phyloP scores from a whole-genome alignment of 2,329 filamentous ascomycete species.

The Teratosphaeria destructans region DNA sequence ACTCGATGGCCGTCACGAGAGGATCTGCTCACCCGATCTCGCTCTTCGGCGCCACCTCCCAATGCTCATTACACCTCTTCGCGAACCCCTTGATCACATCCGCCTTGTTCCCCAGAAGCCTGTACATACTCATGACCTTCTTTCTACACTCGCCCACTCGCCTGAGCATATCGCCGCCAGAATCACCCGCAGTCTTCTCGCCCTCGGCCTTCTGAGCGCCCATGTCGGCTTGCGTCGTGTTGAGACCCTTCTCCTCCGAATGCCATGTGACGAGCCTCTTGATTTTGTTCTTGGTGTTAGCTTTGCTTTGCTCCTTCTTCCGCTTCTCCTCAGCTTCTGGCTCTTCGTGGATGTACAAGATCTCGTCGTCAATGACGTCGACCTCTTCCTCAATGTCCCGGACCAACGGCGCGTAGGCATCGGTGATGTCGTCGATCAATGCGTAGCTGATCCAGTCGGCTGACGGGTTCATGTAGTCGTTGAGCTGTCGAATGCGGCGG shows the following conservation, averaged over 20 bases:
- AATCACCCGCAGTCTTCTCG: slow-evolving; percentile 32
- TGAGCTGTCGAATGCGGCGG: slow-evolving; percentile 80
- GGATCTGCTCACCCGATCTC: slow-evolving; percentile 61
- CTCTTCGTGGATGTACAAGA: slow-evolving; percentile 65
- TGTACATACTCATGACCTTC: slow-evolving; percentile 92
- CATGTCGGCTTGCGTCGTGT: slow-evolving; percentile 15
- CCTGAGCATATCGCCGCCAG: slow-evolving; percentile 72
- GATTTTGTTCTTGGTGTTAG: slow-evolving; percentile 9
- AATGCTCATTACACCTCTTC: slow-evolving; percentile 95
- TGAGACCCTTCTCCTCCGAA: neutral
- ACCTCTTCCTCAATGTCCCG: slow-evolving; percentile 91
- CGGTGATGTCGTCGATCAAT: slow-evolving; percentile 95
- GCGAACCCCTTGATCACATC: slow-evolving; percentile 99
- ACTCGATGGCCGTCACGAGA: neutral
- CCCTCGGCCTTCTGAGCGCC: slow-evolving; percentile 19
- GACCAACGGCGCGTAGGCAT: slow-evolving; percentile 87
- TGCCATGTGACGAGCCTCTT: neutral
- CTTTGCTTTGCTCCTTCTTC: slow-evolving; percentile 27
- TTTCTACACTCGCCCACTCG: slow-evolving; percentile 90
- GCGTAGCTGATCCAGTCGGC: slow-evolving; percentile 98
- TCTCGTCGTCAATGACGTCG: slow-evolving; percentile 89
- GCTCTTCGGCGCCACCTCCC: slow-evolving; percentile 86
- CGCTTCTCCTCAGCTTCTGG: slow-evolving; percentile 10
- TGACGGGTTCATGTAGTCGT: slow-evolving; percentile 84
- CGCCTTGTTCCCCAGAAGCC: slow-evolving; percentile 89